Base-by-base conservation (phyloP, 805 yeast species). In the Yarrowia yakushimensis region DNA sequence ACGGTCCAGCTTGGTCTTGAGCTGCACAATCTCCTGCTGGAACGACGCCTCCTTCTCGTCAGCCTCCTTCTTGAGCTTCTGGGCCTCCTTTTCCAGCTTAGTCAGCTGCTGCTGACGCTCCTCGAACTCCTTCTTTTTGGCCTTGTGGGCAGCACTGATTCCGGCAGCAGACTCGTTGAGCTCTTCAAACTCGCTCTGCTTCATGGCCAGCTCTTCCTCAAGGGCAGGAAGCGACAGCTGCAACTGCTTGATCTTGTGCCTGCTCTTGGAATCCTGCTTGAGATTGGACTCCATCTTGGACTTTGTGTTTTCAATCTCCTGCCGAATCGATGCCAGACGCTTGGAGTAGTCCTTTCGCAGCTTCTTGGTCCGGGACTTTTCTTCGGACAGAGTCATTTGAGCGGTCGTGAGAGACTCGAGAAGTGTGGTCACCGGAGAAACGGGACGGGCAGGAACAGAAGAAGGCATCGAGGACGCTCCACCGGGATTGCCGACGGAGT, bases 341-440 rank as follows among this genome's bases (percentile, higher is more conserved):
- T 85, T 85, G 60, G 82, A 76, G 68, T 84, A 78, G 63, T 86
- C 90, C 52, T 81, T 81, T 66, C 82, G 81, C 54, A 80, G 71
- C 61, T 83, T 82, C 70, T 84, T 85, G 67, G 85, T 68, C 63
- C 81, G 82, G n/a, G 75, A 68, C 67, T 82, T 81, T 66, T 85
- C 89, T 54, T 84, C 82, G 7, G 79, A 78, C 43, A 86, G 75
- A 39, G 82, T 82, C 23, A 82, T 81, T 66, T 83, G 82, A 0
- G 90, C 85, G 0, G 90, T 84, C 33, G 83, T 78, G 34, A 86
- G 81, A 20, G 88, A 83, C 67, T 84, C 86, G 66, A 85, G 83
- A 39, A 86, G 73, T 1, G 91, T 86, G 1, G 83, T 78, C 46
- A 86, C 74, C 0, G 92, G 90, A 1, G 88, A 79, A 25, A 78